Percentiles rank a stretch among this genome's conserved stretches.
phyloP scores from a whole-genome alignment of 129 eudicot genomes.

The Ambrosia artemisiifolia region DNA sequence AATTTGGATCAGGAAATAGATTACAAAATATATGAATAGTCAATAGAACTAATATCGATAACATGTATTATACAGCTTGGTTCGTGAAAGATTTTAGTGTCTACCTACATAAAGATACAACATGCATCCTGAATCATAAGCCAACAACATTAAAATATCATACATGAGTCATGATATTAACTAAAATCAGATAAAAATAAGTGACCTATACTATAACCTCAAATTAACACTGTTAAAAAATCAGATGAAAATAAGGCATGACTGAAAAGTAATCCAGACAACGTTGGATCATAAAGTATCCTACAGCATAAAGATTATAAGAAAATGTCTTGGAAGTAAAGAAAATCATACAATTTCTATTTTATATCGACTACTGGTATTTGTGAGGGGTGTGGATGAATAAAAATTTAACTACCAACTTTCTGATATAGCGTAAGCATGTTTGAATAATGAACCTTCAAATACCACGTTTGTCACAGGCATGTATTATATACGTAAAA shows the following conservation, averaged over 20 bases:
- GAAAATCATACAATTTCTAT: background rate
- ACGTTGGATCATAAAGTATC: background rate
- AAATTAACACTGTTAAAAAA: slow-evolving; percentile 1
- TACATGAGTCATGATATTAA: background rate
- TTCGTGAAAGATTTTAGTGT: background rate
- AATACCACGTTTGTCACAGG: slow-evolving; percentile 8
- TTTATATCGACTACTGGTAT: background rate
- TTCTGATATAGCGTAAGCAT: background rate
- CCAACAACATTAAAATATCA: background rate
- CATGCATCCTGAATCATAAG: background rate
- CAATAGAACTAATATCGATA: background rate
- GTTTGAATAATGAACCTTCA: background rate
- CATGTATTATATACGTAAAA: background rate
- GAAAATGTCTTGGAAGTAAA: background rate
- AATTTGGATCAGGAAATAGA: background rate
- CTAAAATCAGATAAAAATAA: background rate
- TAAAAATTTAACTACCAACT: background rate
- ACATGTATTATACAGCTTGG: background rate
- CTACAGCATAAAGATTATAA: background rate
- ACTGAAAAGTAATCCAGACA: background rate
- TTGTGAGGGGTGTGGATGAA: background rate
- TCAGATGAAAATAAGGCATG: background rate
- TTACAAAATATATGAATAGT: background rate
- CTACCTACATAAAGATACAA: background rate
- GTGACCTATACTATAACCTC: background rate